Evolutionary conservation across 495 filamentous ascomycete species (phyloP).

Genomic region (Aspergillus baeticus): DNA sequence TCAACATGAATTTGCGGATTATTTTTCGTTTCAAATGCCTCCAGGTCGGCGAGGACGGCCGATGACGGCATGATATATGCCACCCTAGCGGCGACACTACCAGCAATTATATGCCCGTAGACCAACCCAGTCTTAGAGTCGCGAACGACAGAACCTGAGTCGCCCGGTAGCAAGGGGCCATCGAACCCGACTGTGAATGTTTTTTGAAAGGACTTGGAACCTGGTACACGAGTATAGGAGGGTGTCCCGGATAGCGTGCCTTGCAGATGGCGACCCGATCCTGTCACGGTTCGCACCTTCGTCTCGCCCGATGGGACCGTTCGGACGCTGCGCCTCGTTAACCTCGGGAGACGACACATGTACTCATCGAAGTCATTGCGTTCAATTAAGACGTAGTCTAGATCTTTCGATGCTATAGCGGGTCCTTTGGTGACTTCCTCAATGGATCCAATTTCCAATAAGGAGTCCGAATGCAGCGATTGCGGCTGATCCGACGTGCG

Average conservation of each 20-base stretch:
- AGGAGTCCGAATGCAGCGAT: background rate
- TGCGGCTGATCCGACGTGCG: background rate
- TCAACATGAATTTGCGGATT: background rate
- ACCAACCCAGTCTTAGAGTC: background rate
- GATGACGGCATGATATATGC: background rate
- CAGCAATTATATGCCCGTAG: background rate
- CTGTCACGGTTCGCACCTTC: background rate
- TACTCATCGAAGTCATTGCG: too few species aligned
- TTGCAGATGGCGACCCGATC: background rate
- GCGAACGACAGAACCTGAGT: background rate
- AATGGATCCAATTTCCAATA: too few species aligned
- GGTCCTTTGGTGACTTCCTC: background rate
- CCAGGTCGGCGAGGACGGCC: background rate
- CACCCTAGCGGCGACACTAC: background rate
- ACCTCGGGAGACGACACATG: background rate
- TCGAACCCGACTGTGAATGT: background rate
- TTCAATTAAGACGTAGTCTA: background rate
- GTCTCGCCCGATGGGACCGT: background rate
- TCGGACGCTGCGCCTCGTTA: background rate
- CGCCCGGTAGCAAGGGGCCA: background rate
- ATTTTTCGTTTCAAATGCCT: background rate
- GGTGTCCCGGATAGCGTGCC: background rate
- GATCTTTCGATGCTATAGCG: background rate
- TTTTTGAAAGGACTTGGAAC: background rate
- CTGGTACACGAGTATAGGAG: background rate